phyloP scores from a whole-genome alignment of 2,329 filamentous ascomycete species.

The Alternaria sp. region DNA sequence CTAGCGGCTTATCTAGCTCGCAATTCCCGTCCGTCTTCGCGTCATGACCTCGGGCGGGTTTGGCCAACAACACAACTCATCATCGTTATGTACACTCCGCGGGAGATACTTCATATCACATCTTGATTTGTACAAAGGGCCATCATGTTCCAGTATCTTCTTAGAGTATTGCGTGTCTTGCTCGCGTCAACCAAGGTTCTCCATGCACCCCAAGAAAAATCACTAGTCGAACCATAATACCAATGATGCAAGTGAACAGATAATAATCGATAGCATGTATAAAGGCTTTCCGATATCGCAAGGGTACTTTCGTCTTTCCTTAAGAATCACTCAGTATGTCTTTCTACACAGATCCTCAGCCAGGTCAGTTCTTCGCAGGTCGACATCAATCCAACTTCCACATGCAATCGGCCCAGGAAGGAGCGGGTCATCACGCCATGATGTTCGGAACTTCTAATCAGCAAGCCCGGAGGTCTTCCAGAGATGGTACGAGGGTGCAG shows the following conservation, averaged over 20 bases:
- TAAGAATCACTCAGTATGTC: not conserved
- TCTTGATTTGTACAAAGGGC: not conserved
- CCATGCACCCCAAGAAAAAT: not conserved
- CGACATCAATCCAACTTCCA: not conserved
- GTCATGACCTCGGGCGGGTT: not conserved
- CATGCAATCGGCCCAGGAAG: not conserved
- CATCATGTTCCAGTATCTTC: not conserved
- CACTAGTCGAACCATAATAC: not conserved
- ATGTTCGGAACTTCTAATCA: not conserved
- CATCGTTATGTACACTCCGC: not conserved
- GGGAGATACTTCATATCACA: not conserved
- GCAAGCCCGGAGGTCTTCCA: not conserved
- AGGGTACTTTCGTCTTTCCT: not conserved
- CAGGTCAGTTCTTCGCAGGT: not conserved
- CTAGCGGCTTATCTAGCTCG: slow-evolving; percentile 1
- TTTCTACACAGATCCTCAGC: not conserved
- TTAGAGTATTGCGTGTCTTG: not conserved
- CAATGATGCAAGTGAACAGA: not conserved
- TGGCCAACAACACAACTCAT: not conserved
- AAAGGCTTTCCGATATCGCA: not conserved
- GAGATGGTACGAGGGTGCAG: not conserved
- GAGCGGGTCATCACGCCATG: not conserved
- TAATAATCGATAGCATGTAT: not conserved
- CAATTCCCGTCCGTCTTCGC: not conserved
- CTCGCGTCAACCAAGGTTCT: not conserved